Base-by-base conservation (phyloP, 2,329 filamentous ascomycete genomes). In the Penicillium sp. region DNA sequence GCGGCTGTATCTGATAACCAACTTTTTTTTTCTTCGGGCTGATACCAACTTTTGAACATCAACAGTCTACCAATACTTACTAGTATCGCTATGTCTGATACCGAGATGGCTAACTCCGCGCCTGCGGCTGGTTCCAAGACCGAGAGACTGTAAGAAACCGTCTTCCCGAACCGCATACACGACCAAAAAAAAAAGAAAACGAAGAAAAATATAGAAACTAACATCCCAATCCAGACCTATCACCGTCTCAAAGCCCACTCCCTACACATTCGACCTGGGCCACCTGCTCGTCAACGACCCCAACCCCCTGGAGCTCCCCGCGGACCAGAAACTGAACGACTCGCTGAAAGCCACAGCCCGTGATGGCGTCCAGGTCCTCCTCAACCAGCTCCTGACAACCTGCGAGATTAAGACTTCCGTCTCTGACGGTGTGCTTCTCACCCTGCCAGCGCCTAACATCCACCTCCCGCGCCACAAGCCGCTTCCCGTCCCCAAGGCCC, bases 301-400 rank as follows among this genome's bases (percentile, higher is more conserved):
- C 40, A 97, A 97, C 78, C 91, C 93, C 2, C 80, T 94, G 51
- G 78, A 83, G 49, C 77, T 86, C 62, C 77, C 84, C 67, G 76
- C 75, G 50, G 77, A 77, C 60, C 57, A 69, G 50, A 62, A 65
- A 9, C 77, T 87, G 62, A 91, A 96, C 75, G 79, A 81, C 29
- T 84, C 85, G 57, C 87, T 97, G 60, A 82, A 88, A 61, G 79
- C 84, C 41, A 86, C 87, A 23, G 92, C 94, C 55, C 90, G 93
- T 70, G 91, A 96, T 77, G 92, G 91, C 76, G 91, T 93, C 13
- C 94, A 99, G 79, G 87, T 86, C 31, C 86, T 99, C 58, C 86
- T 99, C 75, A 96, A 96, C 82, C 93, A 97, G 78, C 88, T 99
- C 60, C 87, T 99, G 40, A 91, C 88, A 17, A 93, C 91, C 46